Evolutionary conservation across 2,329 filamentous ascomycete genomes (phyloP).

Genomic region (Ceratocystis harringtonii): DNA sequence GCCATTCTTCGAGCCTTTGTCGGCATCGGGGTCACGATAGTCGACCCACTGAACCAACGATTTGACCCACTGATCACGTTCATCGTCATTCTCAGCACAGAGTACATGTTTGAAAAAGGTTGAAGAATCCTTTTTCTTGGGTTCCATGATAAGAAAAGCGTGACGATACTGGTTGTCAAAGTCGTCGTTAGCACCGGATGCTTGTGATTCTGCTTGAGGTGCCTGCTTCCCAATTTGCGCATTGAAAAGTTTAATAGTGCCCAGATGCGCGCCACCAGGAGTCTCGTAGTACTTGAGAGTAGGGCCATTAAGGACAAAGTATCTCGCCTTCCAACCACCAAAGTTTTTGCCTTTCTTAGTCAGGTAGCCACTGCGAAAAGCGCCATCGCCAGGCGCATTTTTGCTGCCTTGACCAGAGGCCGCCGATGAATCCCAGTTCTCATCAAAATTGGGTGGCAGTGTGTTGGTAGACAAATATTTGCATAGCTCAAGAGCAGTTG

Average conservation of each 20-base stretch:
- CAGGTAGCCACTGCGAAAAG: conserved; percentile 73
- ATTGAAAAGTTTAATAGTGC: conserved; percentile 79
- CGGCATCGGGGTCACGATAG: conserved; percentile 47
- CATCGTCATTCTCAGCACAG: conserved; percentile 84
- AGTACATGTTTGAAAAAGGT: conserved; percentile 84
- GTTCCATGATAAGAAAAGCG: conserved; percentile 86
- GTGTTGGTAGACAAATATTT: conserved; percentile 63
- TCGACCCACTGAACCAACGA: conserved; percentile 82
- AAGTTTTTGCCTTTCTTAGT: conserved; percentile 98
- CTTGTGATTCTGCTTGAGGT: conserved; percentile 35
- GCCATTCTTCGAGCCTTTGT: conserved; percentile 24
- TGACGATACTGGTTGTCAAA: conserved; percentile 89
- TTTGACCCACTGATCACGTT: conserved; percentile 89
- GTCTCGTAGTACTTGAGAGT: conserved; percentile 78
- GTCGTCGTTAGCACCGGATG: conserved; percentile 43
- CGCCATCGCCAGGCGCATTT: conserved; percentile 47
- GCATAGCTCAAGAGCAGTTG: conserved; percentile 67
- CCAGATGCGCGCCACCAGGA: conserved; percentile 76
- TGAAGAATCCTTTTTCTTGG: conserved; percentile 86
- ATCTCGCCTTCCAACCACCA: conserved; percentile 86
- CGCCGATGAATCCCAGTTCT: conserved; percentile 25
- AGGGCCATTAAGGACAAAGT: conserved; percentile 46
- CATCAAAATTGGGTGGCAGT: conserved; percentile 46
- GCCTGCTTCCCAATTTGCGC: conserved; percentile 93
- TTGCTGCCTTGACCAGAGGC: conserved; percentile 20